These are phyloP conservation scores for Clavispora phyllophila DNA, from an alignment of 805 yeast species.

Conservation along the genomic window DNA sequence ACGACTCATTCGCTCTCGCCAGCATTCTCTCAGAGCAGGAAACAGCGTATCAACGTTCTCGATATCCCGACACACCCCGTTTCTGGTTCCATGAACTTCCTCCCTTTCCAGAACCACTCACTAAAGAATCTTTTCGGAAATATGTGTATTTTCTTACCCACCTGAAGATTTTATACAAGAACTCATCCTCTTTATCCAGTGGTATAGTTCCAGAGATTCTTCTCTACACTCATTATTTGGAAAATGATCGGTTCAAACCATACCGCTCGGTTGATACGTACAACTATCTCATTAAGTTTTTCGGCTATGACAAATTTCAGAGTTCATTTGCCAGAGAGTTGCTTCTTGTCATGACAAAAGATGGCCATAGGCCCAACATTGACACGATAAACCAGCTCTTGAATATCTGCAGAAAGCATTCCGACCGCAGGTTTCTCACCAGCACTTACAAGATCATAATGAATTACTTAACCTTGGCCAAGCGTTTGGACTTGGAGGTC, in stretches of 20 bases:
- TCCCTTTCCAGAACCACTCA: conserved; percentile 24
- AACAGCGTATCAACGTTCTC: conserved; percentile 8
- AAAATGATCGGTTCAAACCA: conserved; percentile 24
- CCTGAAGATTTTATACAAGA: conserved; percentile 25
- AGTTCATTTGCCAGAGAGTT: conserved; percentile 36
- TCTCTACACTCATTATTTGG: conserved; percentile 33
- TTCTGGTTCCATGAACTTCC: conserved; percentile 29
- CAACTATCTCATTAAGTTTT: conserved; percentile 35
- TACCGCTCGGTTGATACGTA: conserved; percentile 32
- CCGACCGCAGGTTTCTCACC: conserved; percentile 26
- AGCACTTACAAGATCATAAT: conserved; percentile 28
- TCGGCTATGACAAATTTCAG: conserved; percentile 38
- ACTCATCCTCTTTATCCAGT: conserved; percentile 27
- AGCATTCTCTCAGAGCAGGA: conserved; percentile 20
- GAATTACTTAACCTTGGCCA: conserved; percentile 27
- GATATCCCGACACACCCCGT: conserved; percentile 12
- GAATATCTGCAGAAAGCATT: conserved; percentile 27
- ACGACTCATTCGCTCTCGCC: conserved; percentile 9
- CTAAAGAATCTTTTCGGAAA: conserved; percentile 25
- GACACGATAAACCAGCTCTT: conserved; percentile 36
- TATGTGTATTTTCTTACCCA: conserved; percentile 36
- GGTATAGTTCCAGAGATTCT: conserved; percentile 37
- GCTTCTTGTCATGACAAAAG: conserved; percentile 36
- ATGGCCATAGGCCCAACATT: conserved; percentile 36
- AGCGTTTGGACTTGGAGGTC: conserved; percentile 20